A percentile compares a stretch with the other conserved stretches of the same genome.
phyloP scores from a whole-genome alignment of 345 rosid genomes.

The Eucalyptus cladocalyx region DNA sequence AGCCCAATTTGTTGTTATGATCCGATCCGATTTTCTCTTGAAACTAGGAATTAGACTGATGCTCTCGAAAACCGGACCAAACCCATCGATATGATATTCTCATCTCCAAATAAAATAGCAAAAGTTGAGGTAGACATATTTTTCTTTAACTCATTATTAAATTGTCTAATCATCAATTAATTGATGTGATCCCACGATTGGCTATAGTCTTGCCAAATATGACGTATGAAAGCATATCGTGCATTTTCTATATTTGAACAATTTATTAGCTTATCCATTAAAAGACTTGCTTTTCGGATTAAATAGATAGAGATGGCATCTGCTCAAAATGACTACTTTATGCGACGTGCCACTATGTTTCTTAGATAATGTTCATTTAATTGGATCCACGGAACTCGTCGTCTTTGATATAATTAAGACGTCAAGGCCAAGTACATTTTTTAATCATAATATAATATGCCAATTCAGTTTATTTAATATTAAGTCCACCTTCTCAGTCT shows the following conservation, averaged over 20 bases:
- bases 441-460: not conserved
- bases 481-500: not conserved
- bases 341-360: not conserved
- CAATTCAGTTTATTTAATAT: not conserved
- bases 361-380: not conserved
- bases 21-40: fast-evolving
- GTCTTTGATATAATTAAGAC: not conserved
- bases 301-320: not conserved
- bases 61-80: no score
- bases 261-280: not conserved
- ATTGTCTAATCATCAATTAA: not conserved
- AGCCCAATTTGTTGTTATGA: no score
- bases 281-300: not conserved
- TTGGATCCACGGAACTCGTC: not conserved
- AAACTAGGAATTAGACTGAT: no score
- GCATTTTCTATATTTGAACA: not conserved
- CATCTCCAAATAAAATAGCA: not conserved
- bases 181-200: not conserved
- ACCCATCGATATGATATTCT: not conserved
- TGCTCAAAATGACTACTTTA: not conserved
- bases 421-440: not conserved
- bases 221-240: not conserved
- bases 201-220: not conserved
- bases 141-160: not conserved
- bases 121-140: not conserved